Evolutionary conservation across 257 asterid species (phyloP).

Genomic region (Nyctanthes arbortristis): DNA sequence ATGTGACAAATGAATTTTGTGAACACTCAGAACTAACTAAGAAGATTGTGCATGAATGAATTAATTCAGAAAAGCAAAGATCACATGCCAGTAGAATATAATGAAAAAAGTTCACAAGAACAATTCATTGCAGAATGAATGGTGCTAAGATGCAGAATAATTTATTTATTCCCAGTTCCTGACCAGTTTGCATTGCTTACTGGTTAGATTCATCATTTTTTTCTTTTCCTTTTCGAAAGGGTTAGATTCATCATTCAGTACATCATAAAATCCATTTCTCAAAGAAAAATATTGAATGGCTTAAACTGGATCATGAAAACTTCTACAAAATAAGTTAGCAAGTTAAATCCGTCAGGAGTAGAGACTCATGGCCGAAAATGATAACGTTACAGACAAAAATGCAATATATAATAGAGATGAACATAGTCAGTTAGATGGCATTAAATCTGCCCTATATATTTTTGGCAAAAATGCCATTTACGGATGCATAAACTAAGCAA

Average conservation of each 20-base stretch:
- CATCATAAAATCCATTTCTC: background rate
- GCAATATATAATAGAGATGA: background rate
- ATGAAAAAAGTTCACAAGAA: slow-evolving; percentile 2
- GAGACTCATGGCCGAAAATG: background rate
- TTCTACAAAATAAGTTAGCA: background rate
- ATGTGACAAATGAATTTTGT: slow-evolving; percentile 6
- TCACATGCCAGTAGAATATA: background rate
- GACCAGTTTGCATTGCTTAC: background rate
- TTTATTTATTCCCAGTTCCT: slow-evolving; percentile 4
- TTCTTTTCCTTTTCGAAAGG: no score
- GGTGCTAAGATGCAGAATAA: slow-evolving; percentile 12
- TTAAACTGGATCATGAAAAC: background rate
- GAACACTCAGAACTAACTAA: background rate
- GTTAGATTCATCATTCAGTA: slow-evolving; percentile 13
- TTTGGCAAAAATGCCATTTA: background rate
- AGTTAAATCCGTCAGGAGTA: background rate
- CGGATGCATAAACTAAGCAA: slow-evolving; percentile 6
- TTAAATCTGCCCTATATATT: background rate
- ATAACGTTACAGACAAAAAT: background rate
- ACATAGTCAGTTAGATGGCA: background rate
- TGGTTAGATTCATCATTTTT: slow-evolving; percentile 13
- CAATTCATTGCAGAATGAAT: no score
- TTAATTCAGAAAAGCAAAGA: slow-evolving; percentile 10
- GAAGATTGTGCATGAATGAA: background rate
- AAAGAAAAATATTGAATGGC: background rate